Evolutionary conservation across 2,329 filamentous ascomycete species (phyloP), one percentile per base, ranked within the genome.

Genomic region (Pyrenophora graminea): DNA sequence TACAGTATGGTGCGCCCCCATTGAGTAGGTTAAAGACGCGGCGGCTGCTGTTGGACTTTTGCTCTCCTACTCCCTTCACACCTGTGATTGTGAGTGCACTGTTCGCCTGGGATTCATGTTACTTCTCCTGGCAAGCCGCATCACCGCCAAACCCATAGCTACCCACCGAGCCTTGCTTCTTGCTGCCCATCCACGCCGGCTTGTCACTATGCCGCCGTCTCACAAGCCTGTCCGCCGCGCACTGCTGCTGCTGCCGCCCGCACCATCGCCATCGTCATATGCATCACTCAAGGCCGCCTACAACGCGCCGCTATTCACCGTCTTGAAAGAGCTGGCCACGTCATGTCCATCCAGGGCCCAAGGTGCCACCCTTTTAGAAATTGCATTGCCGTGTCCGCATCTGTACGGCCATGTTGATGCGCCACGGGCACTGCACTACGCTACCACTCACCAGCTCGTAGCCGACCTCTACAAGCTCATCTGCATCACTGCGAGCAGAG

Each of bases 401-500:
- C 79, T 91, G 10, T 75, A 79, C 39, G 80, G 82, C 17, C 74
- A 75, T 27, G 75, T 77, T 19, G 74, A 76, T 18, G 73, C 75
- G 25, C 78, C 82, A 39, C 80, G 82, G 61, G 77, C 81, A 19
- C 76, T 83, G 39, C 77, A 83, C 15, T 96, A 91, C 81, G 68
- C 79, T 30, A 75, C 80, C n/a, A 82, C 86, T 0, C 91, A 96
- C 72, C 79, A 81, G n/a, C 78, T 93, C 4, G 75, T 97, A 18
- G 88, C 89, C 2, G 83, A 83, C 21, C 69, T 95, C 19, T 97
- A 97, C 79, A 85, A 86, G 63, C 80, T 97, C 42, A 78, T 94
- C 48, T 87, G 87, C 30, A 77, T 86, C 39, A 78, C 90, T n/a
- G 90, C 88, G 56, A 83, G 86, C 10, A 80, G 85, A 58, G 77